Evolutionary conservation across 805 yeast genomes (phyloP), one percentile per base, ranked within the genome.

Genomic region (Hagleromyces aurorensis): DNA sequence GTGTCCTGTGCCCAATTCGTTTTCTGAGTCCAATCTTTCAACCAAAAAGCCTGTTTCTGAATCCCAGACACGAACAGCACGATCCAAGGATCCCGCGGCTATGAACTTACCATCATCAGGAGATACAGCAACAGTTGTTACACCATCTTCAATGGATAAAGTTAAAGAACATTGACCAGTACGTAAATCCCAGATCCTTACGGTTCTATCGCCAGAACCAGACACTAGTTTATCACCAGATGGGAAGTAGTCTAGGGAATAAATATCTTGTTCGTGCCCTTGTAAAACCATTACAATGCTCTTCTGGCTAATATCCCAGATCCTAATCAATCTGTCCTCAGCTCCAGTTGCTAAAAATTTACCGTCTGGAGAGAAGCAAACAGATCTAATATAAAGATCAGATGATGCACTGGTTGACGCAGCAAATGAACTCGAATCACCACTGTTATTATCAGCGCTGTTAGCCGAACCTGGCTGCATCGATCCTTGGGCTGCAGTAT

Each of bases 191-290:
- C 98, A 89, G 51, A 91, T 80, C 55, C 96, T 73, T 19, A 89
- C 96, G 11, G 96, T 85, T 49, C 94, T 75, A 62, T 89, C 98
- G 34, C 98, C 98, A 10, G 93, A 79, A 21, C 98, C 98, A 12
- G 94, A 80, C 16, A 89, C 96, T 46, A 89, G 71, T 55, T 86
- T 81, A 44, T 86, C 73, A 30, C 98, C 97, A 48, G 84, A 86
- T 27, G 94, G 89, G 72, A 89, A 83, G 59, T 83, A 91, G 61
- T 85, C 96, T 44, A 89, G 69, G 8, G 96, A 87, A 62, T 89
- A 91, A 45, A 89, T 87, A 62, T 89, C 98, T 65, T 91, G 98
- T 59, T 87, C 96, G 56, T 89, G 97, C 30, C 98, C 98, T 40
- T 78, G 70, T 55, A 89, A 68, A 44, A 83, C 79, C 61, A 82